A percentile compares a stretch with the other conserved stretches of the same genome.
Conservation (phyloP, 176 grass and related monocot genomes). For the Chrysopogon serrulatus region DNA sequence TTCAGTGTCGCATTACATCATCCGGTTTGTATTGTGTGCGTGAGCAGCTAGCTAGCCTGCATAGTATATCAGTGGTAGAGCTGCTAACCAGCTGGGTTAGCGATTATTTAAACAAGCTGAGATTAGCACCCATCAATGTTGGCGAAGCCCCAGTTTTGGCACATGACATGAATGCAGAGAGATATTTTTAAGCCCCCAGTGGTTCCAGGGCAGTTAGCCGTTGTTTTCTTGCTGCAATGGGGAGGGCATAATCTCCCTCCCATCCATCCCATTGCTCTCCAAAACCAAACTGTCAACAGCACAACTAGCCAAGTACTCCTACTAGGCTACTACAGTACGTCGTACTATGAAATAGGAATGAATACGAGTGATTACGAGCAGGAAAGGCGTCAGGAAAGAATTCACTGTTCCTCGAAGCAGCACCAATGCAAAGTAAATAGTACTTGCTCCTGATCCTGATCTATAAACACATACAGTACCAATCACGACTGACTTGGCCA, state of each 20-base stretch:
- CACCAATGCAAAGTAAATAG: neutral
- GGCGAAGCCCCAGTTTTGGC: neutral
- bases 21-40: neutral
- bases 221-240: slow-evolving; percentile 22
- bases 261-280: neutral
- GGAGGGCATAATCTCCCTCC: neutral
- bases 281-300: neutral
- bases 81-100: slow-evolving; percentile 1
- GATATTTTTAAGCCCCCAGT: neutral
- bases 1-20: neutral
- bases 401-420: neutral
- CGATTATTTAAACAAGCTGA: neutral
- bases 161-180: neutral
- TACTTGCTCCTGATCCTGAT: neutral
- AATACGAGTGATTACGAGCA: neutral
- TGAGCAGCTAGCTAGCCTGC: neutral
- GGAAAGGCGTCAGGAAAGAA: neutral
- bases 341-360: no score
- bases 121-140: slow-evolving; percentile 1
- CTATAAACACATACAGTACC: neutral
- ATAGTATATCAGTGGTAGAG: neutral
- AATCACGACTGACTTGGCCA: neutral
- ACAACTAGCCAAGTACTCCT: neutral
- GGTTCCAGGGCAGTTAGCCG: neutral
- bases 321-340: no score